Evolutionary conservation across 2,329 filamentous ascomycete species (phyloP), one percentile per base, ranked within the genome.

Genomic region (Pseudogymnoascus sp.): DNA sequence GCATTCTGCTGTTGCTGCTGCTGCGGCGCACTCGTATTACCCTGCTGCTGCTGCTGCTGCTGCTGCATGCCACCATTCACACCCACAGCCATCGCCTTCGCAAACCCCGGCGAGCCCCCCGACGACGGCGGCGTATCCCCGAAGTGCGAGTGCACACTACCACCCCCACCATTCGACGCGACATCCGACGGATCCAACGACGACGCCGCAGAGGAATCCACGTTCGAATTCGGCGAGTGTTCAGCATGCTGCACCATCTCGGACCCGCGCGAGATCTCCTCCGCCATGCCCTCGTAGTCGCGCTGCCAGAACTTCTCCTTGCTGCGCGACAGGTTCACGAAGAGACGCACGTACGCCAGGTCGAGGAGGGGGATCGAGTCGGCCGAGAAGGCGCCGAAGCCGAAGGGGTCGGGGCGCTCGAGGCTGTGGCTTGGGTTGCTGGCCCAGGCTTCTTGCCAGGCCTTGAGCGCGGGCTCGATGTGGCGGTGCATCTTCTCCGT

Each of bases 401-500:
- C 91, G 69, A 86, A 93, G 0, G 90, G 90, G 71, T 94, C 96
- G 0, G 91, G 91, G 59, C 90, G 81, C 71, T 96, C 89, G 4
- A 94, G 76, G 67, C 87, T 91, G 72, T 96, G 91, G 43, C 89
- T 84, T 2, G 90, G 88, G 70, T 94, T 95, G 68, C 86, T 89
- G 41, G 87, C 85, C 93, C 93, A 97, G 0, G 91, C 92, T 54
- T 88, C 83, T 75, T 96, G 91, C 94, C 94, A 99, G 6, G 93
- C 92, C 72, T 91, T 89, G 64, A 99, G 78, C 2, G 93, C 93
- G 9, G 93, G 93, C 72, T 97, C 92, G 62, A 97, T 95, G 70
- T 96, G 91, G 1, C 89, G 84, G 72, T 97, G 92, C 91, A 97
- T 96, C 65, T 91, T 91, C 67, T 97, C 92, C 0, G 91, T 96